Evolutionary conservation across 495 filamentous ascomycete species (phyloP).

Genomic region (Astrothelium subdiscretum): DNA sequence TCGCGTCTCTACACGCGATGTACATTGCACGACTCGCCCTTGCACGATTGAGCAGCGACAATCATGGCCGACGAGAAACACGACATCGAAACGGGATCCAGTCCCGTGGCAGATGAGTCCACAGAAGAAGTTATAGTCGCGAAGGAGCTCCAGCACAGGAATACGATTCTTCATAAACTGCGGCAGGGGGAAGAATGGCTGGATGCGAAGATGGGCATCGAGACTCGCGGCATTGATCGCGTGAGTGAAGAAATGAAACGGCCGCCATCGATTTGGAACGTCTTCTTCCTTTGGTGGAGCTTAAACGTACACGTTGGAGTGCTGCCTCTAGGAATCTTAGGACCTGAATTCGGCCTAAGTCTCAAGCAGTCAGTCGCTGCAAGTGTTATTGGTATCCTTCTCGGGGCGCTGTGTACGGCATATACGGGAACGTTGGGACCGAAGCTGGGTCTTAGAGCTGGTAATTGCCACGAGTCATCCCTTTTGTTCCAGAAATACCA

Average conservation of each 20-base stretch:
- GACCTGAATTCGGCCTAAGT: constrained; percentile 34
- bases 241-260: constrained; percentile 12
- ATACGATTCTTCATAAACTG: constrained; percentile 14
- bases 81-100: not conserved
- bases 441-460: constrained; percentile 2
- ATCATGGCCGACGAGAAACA: not conserved
- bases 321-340: constrained; percentile 16
- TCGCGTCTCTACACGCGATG: not conserved
- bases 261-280: constrained; percentile 13
- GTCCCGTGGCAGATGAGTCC: not conserved
- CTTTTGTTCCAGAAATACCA: not conserved
- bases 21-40: not conserved
- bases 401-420: not conserved
- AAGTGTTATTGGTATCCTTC: not conserved
- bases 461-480: not conserved
- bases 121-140: not conserved
- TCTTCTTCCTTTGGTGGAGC: constrained; percentile 14
- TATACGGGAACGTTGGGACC: not conserved
- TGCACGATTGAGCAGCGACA: not conserved
- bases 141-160: constrained; percentile 7
- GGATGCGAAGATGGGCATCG: constrained; percentile 16
- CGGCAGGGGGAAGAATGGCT: constrained; percentile 12
- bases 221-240: constrained; percentile 15
- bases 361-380: constrained; percentile 36
- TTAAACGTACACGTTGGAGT: constrained; percentile 11